Conservation (phyloP, 2,329 filamentous ascomycete species). For the Ophiostoma montium region DNA sequence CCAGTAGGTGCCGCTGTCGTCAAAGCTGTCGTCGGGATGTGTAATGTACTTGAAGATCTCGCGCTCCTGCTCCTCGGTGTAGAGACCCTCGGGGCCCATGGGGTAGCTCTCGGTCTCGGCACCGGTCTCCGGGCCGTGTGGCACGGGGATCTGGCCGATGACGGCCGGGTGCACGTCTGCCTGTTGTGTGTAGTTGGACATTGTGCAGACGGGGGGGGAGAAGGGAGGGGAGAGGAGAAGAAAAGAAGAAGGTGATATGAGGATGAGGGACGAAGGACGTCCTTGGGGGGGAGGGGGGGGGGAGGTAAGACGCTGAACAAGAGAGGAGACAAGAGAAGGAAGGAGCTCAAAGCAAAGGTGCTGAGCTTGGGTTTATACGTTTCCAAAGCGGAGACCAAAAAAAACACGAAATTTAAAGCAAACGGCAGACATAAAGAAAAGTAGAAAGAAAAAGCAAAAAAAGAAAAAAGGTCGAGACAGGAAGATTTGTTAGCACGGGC, state of each 20-base stretch:
- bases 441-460: neutral
- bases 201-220: too few relatives aligned
- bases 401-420: neutral
- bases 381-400: neutral
- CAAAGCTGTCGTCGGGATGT: constrained; percentile 80
- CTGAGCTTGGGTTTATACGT: constrained; percentile 4
- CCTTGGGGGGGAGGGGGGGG: neutral
- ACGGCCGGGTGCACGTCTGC: constrained; percentile 26
- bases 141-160: constrained; percentile 40
- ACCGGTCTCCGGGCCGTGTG: constrained; percentile 36
- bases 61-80: constrained; percentile 35
- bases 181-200: constrained; percentile 25
- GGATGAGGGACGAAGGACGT: neutral
- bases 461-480: neutral
- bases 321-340: neutral
- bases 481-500: neutral
- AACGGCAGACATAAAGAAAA: neutral
- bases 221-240: too few relatives aligned
- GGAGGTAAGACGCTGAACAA: neutral
- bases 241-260: neutral
- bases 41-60: constrained; percentile 65
- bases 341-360: neutral
- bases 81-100: constrained; percentile 21
- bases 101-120: constrained; percentile 35
- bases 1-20: constrained; percentile 76